These are phyloP conservation scores for Phialocephala sp. DNA, from an alignment of 2,329 filamentous ascomycete species.

Conservation along the genomic window DNA sequence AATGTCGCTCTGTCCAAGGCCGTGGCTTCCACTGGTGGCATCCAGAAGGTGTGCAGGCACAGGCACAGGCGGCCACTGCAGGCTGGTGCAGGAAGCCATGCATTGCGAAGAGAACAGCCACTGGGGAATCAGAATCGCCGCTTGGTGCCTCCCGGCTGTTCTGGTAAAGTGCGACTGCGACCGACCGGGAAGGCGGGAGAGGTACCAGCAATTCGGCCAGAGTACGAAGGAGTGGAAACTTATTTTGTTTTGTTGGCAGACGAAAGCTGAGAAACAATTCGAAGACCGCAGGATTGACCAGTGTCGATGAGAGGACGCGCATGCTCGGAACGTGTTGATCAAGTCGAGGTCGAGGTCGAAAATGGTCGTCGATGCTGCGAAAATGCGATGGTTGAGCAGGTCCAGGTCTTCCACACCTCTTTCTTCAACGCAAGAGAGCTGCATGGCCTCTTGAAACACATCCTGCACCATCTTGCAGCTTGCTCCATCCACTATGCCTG, in stretches of 20 bases:
- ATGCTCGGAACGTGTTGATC: not conserved
- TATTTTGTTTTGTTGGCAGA: not conserved
- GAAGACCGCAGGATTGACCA: not conserved
- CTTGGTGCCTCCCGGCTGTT: conserved; percentile 5
- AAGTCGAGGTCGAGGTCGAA: not conserved
- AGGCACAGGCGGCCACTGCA: no score
- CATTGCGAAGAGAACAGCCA: not conserved
- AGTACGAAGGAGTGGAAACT: not conserved
- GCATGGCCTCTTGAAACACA: conserved; percentile 8
- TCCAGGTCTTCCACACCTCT: not conserved
- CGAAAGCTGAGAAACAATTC: not conserved
- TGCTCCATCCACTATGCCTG: not conserved
- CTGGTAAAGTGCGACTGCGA: not conserved
- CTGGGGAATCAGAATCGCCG: conserved; percentile 1
- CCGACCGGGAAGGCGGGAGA: conserved; percentile 1
- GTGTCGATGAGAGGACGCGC: not conserved
- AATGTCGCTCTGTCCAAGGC: not conserved
- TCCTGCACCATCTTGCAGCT: conserved; percentile 2
- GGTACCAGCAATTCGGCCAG: not conserved
- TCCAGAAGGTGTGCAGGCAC: not conserved
- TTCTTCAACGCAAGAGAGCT: not conserved
- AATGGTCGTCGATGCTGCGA: not conserved
- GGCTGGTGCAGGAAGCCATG: not conserved
- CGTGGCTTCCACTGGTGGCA: not conserved
- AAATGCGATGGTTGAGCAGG: not conserved